Conservation (phyloP, 2,329 filamentous ascomycete genomes). For the Cladophialophora psammophila region DNA sequence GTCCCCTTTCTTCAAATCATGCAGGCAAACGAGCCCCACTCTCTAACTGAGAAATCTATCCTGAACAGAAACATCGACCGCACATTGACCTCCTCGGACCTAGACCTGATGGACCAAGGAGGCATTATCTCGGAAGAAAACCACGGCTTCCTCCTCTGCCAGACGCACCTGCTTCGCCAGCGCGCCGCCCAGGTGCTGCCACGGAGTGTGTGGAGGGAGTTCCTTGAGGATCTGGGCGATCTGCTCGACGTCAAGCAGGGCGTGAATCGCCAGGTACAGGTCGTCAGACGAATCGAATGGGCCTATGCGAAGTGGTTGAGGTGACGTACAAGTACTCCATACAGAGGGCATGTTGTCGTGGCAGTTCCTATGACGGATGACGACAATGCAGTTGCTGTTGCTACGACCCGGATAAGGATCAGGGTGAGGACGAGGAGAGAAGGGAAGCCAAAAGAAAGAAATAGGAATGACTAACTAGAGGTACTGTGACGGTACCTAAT, state of each 20-base stretch:
- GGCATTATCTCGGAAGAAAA: slow-evolving; percentile 88
- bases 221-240: slow-evolving; percentile 86
- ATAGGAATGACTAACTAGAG: too few relatives aligned
- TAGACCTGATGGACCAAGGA: slow-evolving; percentile 68
- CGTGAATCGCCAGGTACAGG: slow-evolving; percentile 77
- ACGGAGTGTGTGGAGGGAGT: slow-evolving; percentile 78
- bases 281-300: slow-evolving; percentile 86
- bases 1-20: neutral
- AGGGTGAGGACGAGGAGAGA: neutral
- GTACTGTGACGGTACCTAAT: too few relatives aligned
- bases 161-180: slow-evolving; percentile 81
- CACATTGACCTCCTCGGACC: slow-evolving; percentile 72
- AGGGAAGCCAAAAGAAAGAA: too few relatives aligned
- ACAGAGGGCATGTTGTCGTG: too few relatives aligned
- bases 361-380: neutral
- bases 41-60: neutral
- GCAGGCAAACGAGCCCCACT: neutral
- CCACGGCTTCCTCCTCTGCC: slow-evolving; percentile 86
- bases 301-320: slow-evolving; percentile 79
- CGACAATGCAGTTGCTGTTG: too few relatives aligned
- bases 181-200: slow-evolving; percentile 74
- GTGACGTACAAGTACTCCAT: slow-evolving; percentile 12
- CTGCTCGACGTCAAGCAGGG: slow-evolving; percentile 80
- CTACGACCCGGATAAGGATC: too few relatives aligned
- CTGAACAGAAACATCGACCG: slow-evolving; percentile 76